phyloP scores from a whole-genome alignment of 2,329 filamentous ascomycete genomes.

The Cladosporium velox region DNA sequence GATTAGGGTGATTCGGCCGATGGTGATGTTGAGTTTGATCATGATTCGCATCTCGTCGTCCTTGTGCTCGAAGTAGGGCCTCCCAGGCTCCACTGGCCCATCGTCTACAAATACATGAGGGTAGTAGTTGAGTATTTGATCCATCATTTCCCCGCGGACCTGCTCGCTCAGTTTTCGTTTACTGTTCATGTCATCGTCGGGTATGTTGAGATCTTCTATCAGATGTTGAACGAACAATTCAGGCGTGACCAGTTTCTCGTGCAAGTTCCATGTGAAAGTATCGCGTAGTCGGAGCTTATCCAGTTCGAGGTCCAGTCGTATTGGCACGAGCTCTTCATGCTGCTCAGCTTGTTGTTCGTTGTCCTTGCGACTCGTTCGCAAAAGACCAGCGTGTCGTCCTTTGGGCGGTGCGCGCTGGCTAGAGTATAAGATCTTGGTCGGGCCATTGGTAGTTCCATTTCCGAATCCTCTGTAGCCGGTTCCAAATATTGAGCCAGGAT shows the following conservation, averaged over 20 bases:
- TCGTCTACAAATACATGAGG: conserved; percentile 89
- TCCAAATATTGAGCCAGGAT: conserved; percentile 63
- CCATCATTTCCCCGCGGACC: conserved; percentile 77
- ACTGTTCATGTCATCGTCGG: conserved; percentile 61
- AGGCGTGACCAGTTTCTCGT: conserved; percentile 78
- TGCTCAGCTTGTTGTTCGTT: conserved; percentile 84
- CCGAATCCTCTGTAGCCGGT: conserved; percentile 84
- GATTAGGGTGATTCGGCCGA: conserved; percentile 87
- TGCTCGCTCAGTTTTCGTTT: conserved; percentile 49
- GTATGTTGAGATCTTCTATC: conserved; percentile 81
- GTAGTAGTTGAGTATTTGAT: conserved; percentile 91
- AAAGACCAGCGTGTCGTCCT: conserved; percentile 69
- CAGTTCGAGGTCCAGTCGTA: conserved; percentile 90
- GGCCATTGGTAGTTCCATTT: conserved; percentile 75
- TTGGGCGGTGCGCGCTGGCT: conserved; percentile 73
- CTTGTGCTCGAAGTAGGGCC: conserved; percentile 92
- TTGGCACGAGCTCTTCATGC: conserved; percentile 85
- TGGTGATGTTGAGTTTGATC: conserved; percentile 96
- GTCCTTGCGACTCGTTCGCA: conserved; percentile 78
- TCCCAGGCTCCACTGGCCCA: conserved; percentile 82
- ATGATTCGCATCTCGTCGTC: conserved; percentile 98
- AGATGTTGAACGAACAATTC: conserved; percentile 86
- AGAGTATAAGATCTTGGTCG: conserved; percentile 74
- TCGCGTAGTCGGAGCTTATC: conserved; percentile 95
- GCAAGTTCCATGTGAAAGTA: conserved; percentile 97